Percentiles rank a stretch among this genome's conserved stretches.
Evolutionary conservation across 352 stramenopile species (phyloP).

Genomic region (Phytophthora colocasiae): DNA sequence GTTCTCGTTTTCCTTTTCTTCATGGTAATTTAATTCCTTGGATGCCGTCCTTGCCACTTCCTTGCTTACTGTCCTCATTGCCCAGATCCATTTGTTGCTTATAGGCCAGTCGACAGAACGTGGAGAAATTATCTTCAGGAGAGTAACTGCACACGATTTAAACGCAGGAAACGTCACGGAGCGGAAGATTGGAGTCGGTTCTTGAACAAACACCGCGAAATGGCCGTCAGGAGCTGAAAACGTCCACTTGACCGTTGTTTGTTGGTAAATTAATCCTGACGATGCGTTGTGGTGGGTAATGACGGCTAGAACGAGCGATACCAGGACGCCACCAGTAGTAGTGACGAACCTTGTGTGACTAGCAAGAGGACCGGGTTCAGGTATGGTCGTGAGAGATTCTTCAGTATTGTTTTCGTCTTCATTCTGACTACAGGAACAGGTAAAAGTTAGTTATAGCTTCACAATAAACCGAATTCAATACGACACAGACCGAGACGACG

Average conservation of each 20-base stretch:
- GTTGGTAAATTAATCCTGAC: constrained; percentile 1
- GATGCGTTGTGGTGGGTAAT: background rate
- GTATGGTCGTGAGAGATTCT: background rate
- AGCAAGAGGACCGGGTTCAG: background rate
- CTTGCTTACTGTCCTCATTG: background rate
- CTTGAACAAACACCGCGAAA: constrained; percentile 4
- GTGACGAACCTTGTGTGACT: constrained; percentile 11
- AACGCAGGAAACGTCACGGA: constrained; percentile 13
- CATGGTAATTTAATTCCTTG: background rate
- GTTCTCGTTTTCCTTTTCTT: too few relatives aligned
- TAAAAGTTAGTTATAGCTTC: background rate
- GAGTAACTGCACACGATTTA: constrained; percentile 24
- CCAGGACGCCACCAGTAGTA: constrained; percentile 3
- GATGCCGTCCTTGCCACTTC: background rate
- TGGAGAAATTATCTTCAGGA: constrained; percentile 22
- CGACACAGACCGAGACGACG: constrained; percentile 6
- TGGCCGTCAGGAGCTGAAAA: constrained; percentile 6
- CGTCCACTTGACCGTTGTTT: constrained; percentile 14
- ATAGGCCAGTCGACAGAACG: constrained; percentile 9
- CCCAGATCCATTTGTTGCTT: constrained; percentile 7
- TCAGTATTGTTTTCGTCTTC: background rate
- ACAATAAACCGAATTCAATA: background rate
- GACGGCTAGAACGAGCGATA: constrained; percentile 10
- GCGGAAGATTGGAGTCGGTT: constrained; percentile 1
- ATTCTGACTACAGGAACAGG: background rate